A percentile compares a stretch with the other conserved stretches of the same genome.
phyloP scores from a whole-genome alignment of 768 basidiomycete genomes.

The Macrolepiota albuminosa region DNA sequence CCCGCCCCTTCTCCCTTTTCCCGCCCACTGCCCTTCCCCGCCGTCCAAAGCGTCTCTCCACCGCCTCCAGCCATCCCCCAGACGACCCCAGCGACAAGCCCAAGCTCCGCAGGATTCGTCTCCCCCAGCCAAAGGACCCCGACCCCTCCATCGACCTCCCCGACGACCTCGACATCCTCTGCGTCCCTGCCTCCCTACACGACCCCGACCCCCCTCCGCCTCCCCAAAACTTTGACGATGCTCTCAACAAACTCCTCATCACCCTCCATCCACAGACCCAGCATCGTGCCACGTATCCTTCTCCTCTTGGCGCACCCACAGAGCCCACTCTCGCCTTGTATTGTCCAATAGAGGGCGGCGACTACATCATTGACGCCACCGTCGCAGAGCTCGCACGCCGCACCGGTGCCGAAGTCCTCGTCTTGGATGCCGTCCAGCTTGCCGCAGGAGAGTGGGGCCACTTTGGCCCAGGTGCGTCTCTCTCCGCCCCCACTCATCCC shows the following conservation, averaged over 20 bases:
- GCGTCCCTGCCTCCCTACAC: conserved; percentile 41
- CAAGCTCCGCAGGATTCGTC: conserved; percentile 34
- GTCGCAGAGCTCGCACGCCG: conserved; percentile 72
- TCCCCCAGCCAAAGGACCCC: conserved; percentile 29
- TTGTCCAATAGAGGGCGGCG: conserved; percentile 83
- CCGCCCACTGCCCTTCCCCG: conserved; percentile 6
- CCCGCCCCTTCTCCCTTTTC: conserved; percentile 12
- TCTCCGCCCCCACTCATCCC: background rate
- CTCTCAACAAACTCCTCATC: conserved; percentile 69
- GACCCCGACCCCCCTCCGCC: conserved; percentile 49
- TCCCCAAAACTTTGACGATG: conserved; percentile 71
- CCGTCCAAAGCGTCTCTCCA: conserved; percentile 8
- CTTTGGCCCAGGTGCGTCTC: conserved; percentile 66
- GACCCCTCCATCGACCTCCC: conserved; percentile 48
- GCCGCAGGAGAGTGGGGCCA: conserved; percentile 86
- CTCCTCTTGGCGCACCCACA: conserved; percentile 46
- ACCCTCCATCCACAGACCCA: conserved; percentile 81
- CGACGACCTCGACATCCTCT: conserved; percentile 56
- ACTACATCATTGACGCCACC: conserved; percentile 76
- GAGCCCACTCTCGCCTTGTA: conserved; percentile 86
- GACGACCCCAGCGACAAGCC: conserved; percentile 34
- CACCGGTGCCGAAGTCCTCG: conserved; percentile 75
- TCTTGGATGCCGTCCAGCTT: conserved; percentile 79
- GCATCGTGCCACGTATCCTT: conserved; percentile 59
- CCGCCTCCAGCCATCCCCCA: conserved; percentile 8